Evolutionary conservation across 2,329 filamentous ascomycete species (phyloP), one percentile per base, ranked within the genome.

Genomic region (Penicillium sp.): DNA sequence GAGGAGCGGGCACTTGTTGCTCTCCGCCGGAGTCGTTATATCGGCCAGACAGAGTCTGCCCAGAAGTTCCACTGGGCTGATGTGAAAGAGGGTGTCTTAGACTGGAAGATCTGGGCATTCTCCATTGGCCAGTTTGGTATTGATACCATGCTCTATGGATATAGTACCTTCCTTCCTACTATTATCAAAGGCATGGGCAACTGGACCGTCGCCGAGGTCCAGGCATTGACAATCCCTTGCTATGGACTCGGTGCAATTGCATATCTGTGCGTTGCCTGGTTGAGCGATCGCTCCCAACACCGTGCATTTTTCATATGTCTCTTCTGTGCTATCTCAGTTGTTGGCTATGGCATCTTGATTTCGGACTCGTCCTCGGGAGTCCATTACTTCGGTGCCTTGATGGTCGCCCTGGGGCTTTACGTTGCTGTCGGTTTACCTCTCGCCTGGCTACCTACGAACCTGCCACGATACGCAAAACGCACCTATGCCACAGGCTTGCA

Each of bases 121-220:
- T 83, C 77, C 55, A 65, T 81, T 33, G 84, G 75, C 5, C 84
- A 88, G 64, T 89, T 89, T 61, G 84, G 85, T 4, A 76, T 78
- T 15, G 84, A 88, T 60, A 87, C 83, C 1, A 85, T 89, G 80
- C 74, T 90, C 0, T 90, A 90, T 61, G 84, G 85, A 4, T 89
- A 82, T 66, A 84, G 81, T 43, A 88, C 84, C 0, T 90, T 90
- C 62, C 69, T 91, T 39, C 87, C 87, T 0, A 88, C 85, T 4
- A 90, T 91, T 56, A 88, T 91, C 64, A 74, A 79, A 37, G 81
- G 77, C 4, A 78, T 90, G 45, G 83, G 84, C 3, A 64, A 62
- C 3, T 87, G 84, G 73, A 75, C 79, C 0, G 72, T 73, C 0
- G 78, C 84, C 0, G 75, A 86, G 61, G 79, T 87, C 6, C 86